A percentile compares a stretch with the other conserved stretches of the same genome.
Evolutionary conservation across 108 stramenopile genomes (phyloP).

Genomic region (Parmales sp.): DNA sequence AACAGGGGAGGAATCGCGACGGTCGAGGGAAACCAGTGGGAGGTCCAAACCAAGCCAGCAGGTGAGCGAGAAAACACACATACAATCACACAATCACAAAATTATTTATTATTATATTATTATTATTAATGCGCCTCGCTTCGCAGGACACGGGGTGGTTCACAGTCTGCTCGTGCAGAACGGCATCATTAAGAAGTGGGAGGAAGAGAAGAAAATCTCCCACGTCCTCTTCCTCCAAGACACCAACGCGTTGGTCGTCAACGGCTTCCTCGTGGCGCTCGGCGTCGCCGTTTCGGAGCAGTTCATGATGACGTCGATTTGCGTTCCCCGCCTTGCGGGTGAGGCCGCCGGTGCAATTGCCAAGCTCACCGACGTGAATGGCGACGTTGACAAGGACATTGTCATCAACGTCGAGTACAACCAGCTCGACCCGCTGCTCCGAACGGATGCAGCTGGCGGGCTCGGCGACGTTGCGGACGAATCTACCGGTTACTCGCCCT

Average conservation of each 20-base stretch:
- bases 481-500: conserved; percentile 84
- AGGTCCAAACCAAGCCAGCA: too few relatives aligned
- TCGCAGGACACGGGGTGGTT: conserved; percentile 92
- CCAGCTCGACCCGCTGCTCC: conserved; percentile 85
- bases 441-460: conserved; percentile 57
- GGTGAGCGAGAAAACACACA: too few relatives aligned
- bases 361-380: conserved; percentile 17
- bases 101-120: background rate
- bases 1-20: conserved; percentile 70
- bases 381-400: conserved; percentile 36
- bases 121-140: background rate
- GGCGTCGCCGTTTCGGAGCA: conserved; percentile 77
- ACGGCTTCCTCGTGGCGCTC: conserved; percentile 79
- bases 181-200: conserved; percentile 75
- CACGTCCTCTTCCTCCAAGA: conserved; percentile 97
- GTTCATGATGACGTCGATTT: conserved; percentile 93
- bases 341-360: conserved; percentile 98
- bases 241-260: conserved; percentile 95
- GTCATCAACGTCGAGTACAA: conserved; percentile 98
- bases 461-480: conserved; percentile 85
- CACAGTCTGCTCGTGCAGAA: conserved; percentile 79
- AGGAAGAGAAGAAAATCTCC: conserved; percentile 53
- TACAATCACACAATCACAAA: background rate
- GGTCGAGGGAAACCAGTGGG: conserved; percentile 66
- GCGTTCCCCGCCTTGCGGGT: conserved; percentile 88